Percentiles rank a stretch among this genome's conserved stretches.
phyloP scores from a whole-genome alignment of 2,329 filamentous ascomycete genomes.

The Malbranchea cinnamomea region DNA sequence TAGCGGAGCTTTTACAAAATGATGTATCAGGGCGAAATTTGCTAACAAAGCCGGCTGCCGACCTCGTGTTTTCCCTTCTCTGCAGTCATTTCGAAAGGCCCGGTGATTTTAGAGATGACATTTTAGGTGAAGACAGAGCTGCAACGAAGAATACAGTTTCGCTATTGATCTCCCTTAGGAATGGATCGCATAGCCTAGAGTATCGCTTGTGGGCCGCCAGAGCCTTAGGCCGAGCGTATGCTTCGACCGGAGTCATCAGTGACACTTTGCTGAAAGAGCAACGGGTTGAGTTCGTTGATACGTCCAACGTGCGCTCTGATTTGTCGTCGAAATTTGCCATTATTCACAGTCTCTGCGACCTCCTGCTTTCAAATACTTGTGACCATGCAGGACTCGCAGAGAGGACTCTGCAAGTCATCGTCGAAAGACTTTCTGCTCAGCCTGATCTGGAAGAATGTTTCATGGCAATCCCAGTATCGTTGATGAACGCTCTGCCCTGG shows the following conservation, averaged over 20 bases:
- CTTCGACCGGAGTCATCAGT: constrained; percentile 51
- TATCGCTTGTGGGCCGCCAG: constrained; percentile 78
- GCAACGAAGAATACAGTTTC: constrained; percentile 48
- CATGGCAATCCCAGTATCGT: constrained; percentile 19
- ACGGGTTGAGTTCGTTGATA: constrained; percentile 6
- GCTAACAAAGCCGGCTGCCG: constrained; percentile 52
- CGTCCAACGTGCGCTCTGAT: constrained; percentile 8
- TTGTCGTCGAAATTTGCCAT: constrained; percentile 46
- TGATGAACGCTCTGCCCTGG: constrained; percentile 30
- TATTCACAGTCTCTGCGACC: constrained; percentile 44
- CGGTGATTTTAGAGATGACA: constrained; percentile 43
- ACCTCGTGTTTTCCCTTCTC: constrained; percentile 35
- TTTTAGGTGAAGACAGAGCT: constrained; percentile 51
- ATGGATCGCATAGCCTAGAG: constrained; percentile 45
- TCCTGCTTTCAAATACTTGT: constrained; percentile 45
- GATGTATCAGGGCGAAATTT: constrained; percentile 46
- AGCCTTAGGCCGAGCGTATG: constrained; percentile 71
- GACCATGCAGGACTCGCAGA: constrained; percentile 29
- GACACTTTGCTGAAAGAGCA: constrained; percentile 33
- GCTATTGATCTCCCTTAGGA: constrained; percentile 62
- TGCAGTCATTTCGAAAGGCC: constrained; percentile 59
- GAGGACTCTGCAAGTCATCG: constrained; percentile 28
- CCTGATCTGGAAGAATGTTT: constrained; percentile 21
- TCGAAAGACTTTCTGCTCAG: constrained; percentile 19
- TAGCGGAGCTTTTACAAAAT: constrained; percentile 69